Base-by-base conservation (phyloP, 495 filamentous ascomycete species). In the Penicillium mononematosum region DNA sequence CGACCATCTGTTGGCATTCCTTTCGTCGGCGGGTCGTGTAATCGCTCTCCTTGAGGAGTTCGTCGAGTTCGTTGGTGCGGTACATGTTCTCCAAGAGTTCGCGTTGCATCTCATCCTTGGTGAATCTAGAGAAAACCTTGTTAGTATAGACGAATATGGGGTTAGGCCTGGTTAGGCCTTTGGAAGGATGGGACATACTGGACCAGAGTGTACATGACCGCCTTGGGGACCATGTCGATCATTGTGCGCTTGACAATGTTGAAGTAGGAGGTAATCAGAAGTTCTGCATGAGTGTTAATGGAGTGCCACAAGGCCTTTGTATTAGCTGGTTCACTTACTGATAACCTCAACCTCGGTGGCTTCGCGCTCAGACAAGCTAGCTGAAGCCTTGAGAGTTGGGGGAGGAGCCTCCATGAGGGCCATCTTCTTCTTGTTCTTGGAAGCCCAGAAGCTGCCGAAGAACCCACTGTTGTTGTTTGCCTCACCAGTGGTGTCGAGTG, bases 181-280 rank as follows among this genome's bases (percentile, higher is more conserved):
- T 6, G 25, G 12, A 2, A 4, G n/a, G 9, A 5, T 45, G 25
- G 44, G 48, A 85, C 91, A 60, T 86, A 96, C 90, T 89, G 85
- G 25, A 99, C 95, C 41, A 99, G 84, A 54, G 85, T 96, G 50
- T 97, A 82, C 95, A 99, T 99, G 74, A 99, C 94, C 19, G 95
- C 94, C 78, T 99, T 99, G 39, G 95, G 95, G 4, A 99, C 95
- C 95, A 98, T 99, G 66, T 99, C 95, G 59, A 98, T 96, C 93
- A 99, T 94, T 48, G 95, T 99, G 56, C 93, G 83, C 78, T 90
- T 89, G 48, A 96, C 92, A 70, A 99, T 98, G 76, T 94, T 96
- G 78, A 87, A 99, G 82, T 99, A 99, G 4, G 92, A 96, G 49
- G 83, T 88, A 66, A 99, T 98, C 54, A 99, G 81, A 41, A 98